Evolutionary conservation across 2,329 filamentous ascomycete species (phyloP), one percentile per base, ranked within the genome.

Genomic region (Colletotrichum sp.): DNA sequence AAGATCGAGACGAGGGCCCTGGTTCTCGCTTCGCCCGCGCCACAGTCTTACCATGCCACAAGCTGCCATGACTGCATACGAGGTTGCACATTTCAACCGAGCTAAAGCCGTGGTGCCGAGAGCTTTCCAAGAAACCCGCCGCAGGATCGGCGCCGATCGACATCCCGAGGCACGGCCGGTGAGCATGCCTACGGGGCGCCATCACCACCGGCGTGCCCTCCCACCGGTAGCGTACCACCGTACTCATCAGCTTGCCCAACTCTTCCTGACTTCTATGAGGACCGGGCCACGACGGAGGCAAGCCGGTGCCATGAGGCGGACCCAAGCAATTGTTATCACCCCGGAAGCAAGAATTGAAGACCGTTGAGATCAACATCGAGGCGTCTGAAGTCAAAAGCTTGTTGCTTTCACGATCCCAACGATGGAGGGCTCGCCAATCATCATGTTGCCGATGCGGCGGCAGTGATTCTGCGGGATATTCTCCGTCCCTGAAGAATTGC

Each of bases 101-200:
- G 10, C 52, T 62, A 71, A 67, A 36, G 52, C 68, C 72, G 68
- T 49, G 64, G 28, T 55, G 65, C 65, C 66, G 74, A 75, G 28
- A 24, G 4, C 44, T 7, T 34, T 59, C 21, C 44, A 62, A 30
- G 28, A 39, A 63, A 34, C 39, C 13, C 52, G 39, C 66, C 57
- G 59, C 59, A 18, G 21, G 71, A 77, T 77, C 75, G 67, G 39
- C 75, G 34, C 71, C 67, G 71, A 75, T 75, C 75, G 62, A 77
- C 75, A 63, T 18, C 32, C 70, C 44, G 70, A 65, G 44, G 26
- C 30, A 36, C 28, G 63, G 70, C 74, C 73, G 73, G 70, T 69
- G 73, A 73, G 36, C 21, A 64, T n/a, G 34, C 52, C 30, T 44
- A 70, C 32, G 67, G 60, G 16, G 13, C 34, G 32, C 34, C 26